Conservation (phyloP, 805 yeast genomes). For the Ogataea siamensis region DNA sequence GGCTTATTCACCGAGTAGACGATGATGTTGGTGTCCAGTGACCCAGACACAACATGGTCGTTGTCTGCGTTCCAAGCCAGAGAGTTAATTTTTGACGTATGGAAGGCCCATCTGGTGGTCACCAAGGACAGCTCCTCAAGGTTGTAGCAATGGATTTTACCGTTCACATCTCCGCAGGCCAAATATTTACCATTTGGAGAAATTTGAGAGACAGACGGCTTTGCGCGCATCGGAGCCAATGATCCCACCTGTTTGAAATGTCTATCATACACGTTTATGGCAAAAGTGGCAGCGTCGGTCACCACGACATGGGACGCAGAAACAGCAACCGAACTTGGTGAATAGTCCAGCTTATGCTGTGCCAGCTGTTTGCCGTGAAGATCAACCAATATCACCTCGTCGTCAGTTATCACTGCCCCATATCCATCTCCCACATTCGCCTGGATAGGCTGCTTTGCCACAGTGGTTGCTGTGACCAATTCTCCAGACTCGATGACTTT, state of each 20-base stretch:
- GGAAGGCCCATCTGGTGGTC: constrained; percentile 95
- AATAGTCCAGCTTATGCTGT: constrained; percentile 33
- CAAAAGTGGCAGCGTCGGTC: constrained; percentile 43
- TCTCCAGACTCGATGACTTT: constrained; percentile 36
- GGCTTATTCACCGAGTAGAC: constrained; percentile 81
- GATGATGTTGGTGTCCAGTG: constrained; percentile 78
- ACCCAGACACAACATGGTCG: constrained; percentile 70
- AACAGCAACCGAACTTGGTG: constrained; percentile 47
- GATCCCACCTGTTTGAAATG: constrained; percentile 15
- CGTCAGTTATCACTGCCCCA: constrained; percentile 45
- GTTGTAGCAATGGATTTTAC: constrained; percentile 78
- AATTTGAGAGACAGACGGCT: constrained; percentile 60
- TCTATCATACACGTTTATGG: constrained; percentile 39
- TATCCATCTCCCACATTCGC: constrained; percentile 38
- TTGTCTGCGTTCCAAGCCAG: constrained; percentile 80
- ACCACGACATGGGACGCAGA: constrained; percentile 45
- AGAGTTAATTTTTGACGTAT: constrained; percentile 74
- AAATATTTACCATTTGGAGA: constrained; percentile 67
- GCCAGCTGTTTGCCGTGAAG: constrained; percentile 31
- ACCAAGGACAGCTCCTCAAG: constrained; percentile 51
- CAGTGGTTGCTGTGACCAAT: constrained; percentile 31
- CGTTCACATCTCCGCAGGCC: constrained; percentile 85
- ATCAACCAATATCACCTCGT: constrained; percentile 37
- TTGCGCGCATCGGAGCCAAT: constrained; percentile 50
- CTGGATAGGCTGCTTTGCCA: constrained; percentile 49